Evolutionary conservation across 2,329 filamentous ascomycete species (phyloP), one percentile per base, ranked within the genome.

Genomic region (Rugonectria rugulosa): DNA sequence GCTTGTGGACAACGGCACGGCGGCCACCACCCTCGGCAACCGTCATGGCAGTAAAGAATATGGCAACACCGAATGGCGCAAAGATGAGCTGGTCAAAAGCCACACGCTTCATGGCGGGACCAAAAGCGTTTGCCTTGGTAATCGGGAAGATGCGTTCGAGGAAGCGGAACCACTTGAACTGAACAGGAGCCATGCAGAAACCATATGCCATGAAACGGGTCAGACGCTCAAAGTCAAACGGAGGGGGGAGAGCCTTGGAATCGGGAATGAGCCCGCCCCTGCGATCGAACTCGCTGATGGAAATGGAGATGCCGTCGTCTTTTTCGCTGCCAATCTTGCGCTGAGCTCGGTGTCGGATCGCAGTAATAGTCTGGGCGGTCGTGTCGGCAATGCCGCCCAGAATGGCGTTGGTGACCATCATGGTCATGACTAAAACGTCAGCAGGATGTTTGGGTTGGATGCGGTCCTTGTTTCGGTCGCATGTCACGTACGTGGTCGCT

Each of bases 391-490:
- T 89, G 67, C 95, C 95, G 77, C 92, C 92, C 56, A 99, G 87
- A 53, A 98, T 89, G 64, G 95, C 91, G 79, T 99, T 99, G 73
- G 94, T 97, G 71, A 97, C 91, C 94, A 99, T 99, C 76, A 96
- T 99, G 60, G 95, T 99, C 69, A 99, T 85, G 36, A 99, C 91
- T 90, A 71, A 56, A 46, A 21, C 24, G 27, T 53, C 42, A 47
- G 61, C 45, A 56, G n/a, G n/a, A n/a, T n/a, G n/a, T n/a, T n/a
- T n/a, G n/a, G 21, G 23, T 20, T 14, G 6, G 19, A 31, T 29
- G 29, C 29, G 26, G 19, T 42, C 43, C 34, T 47, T 21, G 20
- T 41, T 29, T 27, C 31, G 29, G 37, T 53, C 2, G 34, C 10
- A 6, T 43, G 8, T 36, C 34, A 72, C 83, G 64, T 81, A 93